These are phyloP conservation scores for Phytophthora pisi DNA, from an alignment of 352 stramenopile species.

Conservation along the genomic window DNA sequence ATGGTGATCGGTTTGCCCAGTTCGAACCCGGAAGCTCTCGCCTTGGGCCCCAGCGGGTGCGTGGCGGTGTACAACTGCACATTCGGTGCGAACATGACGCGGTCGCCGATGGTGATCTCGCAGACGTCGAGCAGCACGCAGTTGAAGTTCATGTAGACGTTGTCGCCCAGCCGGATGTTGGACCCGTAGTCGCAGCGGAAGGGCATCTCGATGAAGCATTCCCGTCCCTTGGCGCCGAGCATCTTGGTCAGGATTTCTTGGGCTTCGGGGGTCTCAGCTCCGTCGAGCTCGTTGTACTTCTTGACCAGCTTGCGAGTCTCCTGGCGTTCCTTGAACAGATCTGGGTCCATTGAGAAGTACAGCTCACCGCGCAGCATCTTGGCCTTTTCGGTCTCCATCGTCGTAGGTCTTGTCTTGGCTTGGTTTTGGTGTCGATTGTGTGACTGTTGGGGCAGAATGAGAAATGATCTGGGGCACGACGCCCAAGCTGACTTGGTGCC, in stretches of 20 bases:
- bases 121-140: slow-evolving; percentile 84
- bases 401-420: background rate
- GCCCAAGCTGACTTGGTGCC: too few species aligned
- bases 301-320: slow-evolving; percentile 33
- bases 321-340: slow-evolving; percentile 42
- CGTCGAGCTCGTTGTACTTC: slow-evolving; percentile 44
- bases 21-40: slow-evolving; percentile 47
- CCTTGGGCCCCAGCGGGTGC: slow-evolving; percentile 64
- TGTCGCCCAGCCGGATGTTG: slow-evolving; percentile 72
- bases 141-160: slow-evolving; percentile 88
- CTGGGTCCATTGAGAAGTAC: slow-evolving; percentile 37
- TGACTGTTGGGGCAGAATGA: background rate
- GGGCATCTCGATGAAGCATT: slow-evolving; percentile 65
- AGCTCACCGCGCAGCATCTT: slow-evolving; percentile 64
- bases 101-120: slow-evolving; percentile 72
- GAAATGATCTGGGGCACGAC: background rate
- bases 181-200: slow-evolving; percentile 90
- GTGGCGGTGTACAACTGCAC: slow-evolving; percentile 79
- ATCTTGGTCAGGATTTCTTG: slow-evolving; percentile 35
- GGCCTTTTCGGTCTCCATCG: slow-evolving; percentile 46
- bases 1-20: slow-evolving; percentile 73
- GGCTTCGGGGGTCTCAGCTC: slow-evolving; percentile 30
- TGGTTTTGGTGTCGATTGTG: background rate
- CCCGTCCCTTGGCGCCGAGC: slow-evolving; percentile 40
- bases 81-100: slow-evolving; percentile 67